Evolutionary conservation across 129 eudicot genomes (phyloP).

Genomic region (Lactuca saligna): DNA sequence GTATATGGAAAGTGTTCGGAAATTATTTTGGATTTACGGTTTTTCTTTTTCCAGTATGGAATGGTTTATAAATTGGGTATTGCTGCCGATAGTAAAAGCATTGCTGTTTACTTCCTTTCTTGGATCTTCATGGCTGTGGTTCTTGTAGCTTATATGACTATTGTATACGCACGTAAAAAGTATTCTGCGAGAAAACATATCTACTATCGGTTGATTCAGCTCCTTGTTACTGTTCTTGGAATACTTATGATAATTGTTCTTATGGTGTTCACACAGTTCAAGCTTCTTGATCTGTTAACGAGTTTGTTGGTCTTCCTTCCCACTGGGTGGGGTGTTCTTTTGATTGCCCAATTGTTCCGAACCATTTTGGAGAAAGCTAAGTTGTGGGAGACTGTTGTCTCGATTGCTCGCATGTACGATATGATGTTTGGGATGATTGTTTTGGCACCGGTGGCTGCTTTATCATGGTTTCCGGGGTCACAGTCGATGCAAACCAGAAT

Average conservation of each 20-base stretch:
- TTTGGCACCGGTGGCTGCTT: conserved; percentile 69
- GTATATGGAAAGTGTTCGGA: conserved; percentile 71
- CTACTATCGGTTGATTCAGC: conserved; percentile 90
- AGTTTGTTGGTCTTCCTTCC: conserved; percentile 84
- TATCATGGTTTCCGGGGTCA: conserved; percentile 97
- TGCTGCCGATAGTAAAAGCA: conserved; percentile 68
- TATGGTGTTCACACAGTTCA: conserved; percentile 58
- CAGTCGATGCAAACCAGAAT: conserved; percentile 98
- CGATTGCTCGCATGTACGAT: conserved; percentile 83
- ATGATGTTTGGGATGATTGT: conserved; percentile 79
- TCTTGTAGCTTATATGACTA: conserved; percentile 43
- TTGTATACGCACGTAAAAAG: conserved; percentile 68
- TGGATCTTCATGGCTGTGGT: conserved; percentile 75
- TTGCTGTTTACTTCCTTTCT: conserved; percentile 78
- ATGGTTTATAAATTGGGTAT: conserved; percentile 83
- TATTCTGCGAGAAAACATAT: conserved; percentile 75
- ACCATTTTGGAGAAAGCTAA: conserved; percentile 57
- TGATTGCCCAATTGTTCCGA: conserved; percentile 78
- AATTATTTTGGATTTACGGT: conserved; percentile 69
- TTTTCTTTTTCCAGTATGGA: conserved; percentile 93
- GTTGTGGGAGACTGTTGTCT: conserved; percentile 64
- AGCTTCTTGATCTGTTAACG: conserved; percentile 64
- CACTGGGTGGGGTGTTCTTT: conserved; percentile 90
- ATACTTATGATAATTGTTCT: conserved; percentile 56
- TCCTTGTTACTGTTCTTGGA: conserved; percentile 54